phyloP scores from a whole-genome alignment of 1,284 basidiomycete species.

The Leccinum ponderosum region DNA sequence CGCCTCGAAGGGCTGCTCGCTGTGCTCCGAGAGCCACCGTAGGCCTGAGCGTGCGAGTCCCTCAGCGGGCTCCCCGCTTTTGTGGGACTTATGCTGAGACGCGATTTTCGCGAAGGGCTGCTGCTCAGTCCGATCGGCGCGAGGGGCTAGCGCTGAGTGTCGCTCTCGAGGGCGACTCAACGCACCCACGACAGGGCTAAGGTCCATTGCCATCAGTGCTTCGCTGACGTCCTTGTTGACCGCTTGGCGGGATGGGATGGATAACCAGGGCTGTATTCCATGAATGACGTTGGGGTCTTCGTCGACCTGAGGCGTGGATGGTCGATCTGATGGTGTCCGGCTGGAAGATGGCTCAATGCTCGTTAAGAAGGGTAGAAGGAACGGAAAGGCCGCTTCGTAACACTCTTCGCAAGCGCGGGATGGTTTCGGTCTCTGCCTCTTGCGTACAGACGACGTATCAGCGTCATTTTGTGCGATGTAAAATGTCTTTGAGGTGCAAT shows the following conservation, averaged over 20 bases:
- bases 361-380: slow-evolving; percentile 37
- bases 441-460: slow-evolving; percentile 30
- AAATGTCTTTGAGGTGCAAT: slow-evolving; percentile 60
- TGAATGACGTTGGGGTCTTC: slow-evolving; percentile 9
- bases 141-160: slow-evolving; percentile 32
- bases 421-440: slow-evolving; percentile 59
- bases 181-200: slow-evolving; percentile 7
- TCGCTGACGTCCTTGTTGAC: slow-evolving; percentile 23
- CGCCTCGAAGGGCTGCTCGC: slow-evolving; percentile 27
- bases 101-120: slow-evolving; percentile 1
- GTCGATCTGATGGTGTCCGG: slow-evolving; percentile 14
- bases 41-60: slow-evolving; percentile 13
- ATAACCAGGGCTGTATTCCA: slow-evolving; percentile 33
- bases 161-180: slow-evolving; percentile 27
- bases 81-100: too few species aligned
- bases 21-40: slow-evolving; percentile 12
- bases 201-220: slow-evolving; percentile 45
- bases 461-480: slow-evolving; percentile 62
- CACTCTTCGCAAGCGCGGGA: slow-evolving; percentile 84
- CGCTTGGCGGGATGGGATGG: slow-evolving; percentile 27
- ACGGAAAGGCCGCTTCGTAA: slow-evolving; percentile 81
- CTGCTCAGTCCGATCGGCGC: slow-evolving; percentile 13
- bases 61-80: slow-evolving; percentile 5
- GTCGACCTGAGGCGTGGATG: slow-evolving; percentile 23
- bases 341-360: slow-evolving; percentile 14